Conservation (phyloP, 1,139 yeast genomes). For the Arxiozyma telluris region DNA sequence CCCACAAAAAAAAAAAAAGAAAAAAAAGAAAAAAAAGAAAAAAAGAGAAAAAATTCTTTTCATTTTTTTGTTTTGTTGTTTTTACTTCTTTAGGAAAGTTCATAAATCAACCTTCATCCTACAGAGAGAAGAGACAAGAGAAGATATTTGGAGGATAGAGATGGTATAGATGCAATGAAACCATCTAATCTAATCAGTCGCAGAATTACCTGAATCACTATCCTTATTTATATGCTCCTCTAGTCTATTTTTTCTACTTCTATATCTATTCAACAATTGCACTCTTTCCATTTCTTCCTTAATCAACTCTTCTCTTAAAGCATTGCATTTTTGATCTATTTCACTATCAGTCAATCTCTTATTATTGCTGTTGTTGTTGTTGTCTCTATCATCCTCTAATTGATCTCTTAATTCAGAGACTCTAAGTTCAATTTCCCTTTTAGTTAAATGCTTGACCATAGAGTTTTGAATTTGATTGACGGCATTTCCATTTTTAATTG, state of each 20-base stretch:
- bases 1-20: no score
- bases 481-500: background rate
- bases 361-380: conserved; percentile 3
- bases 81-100: background rate
- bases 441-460: conserved; percentile 3
- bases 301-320: conserved; percentile 9
- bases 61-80: background rate
- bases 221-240: background rate
- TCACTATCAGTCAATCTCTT: conserved; percentile 9
- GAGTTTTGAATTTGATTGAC: background rate
- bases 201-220: no score
- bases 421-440: conserved; percentile 17
- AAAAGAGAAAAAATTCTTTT: no score
- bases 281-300: conserved; percentile 2
- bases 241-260: conserved; percentile 3
- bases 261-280: conserved; percentile 6
- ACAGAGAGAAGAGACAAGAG: background rate
- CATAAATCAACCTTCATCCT: background rate
- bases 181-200: background rate
- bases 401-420: conserved; percentile 20
- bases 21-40: no score
- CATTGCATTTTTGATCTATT: conserved; percentile 16
- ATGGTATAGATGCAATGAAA: no score
- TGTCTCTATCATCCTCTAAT: conserved; percentile 21
- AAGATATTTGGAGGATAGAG: background rate